Evolutionary conservation across 2,329 filamentous ascomycete genomes (phyloP), one percentile per base, ranked within the genome.

Genomic region (Parastagonospora nodorum): DNA sequence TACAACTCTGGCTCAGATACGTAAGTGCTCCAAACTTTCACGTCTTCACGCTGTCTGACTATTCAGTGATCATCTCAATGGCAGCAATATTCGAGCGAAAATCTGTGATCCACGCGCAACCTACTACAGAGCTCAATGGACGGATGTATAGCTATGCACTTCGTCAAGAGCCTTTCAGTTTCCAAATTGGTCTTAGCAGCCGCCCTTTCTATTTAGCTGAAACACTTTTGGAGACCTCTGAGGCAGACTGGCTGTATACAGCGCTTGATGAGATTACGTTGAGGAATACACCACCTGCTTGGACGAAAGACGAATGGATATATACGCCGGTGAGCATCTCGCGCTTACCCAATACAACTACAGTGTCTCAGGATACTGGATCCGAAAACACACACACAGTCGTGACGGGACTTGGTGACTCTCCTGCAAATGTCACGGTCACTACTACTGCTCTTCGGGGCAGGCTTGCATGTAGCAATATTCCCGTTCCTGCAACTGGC

Each of bases 51-150:
- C 3, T 24, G 19, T 24, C 19, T 24, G 19, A 24, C 19, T 24
- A 19, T 19, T 12, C 7, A 46, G 35, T 46, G 28, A 15, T 46
- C 28, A 40, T 50, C n/a, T 32, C 51, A 12, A 53, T 53, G 51
- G 43, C 51, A 9, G 51, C 46, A 5, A 15, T 53, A 5, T 49
- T 53, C 14, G 46, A 53, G 29, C 27, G 43, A 24, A 24, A 24
- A 24, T 24, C 19, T 24, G 19, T 24, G 19, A 24, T 24, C 19
- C 19, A 24, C 19, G 19, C 19, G 19, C 19, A 24, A 24, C 19
- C 19, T 24, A 24, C 19, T 5, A 24, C 19, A 24, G 19, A 24
- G 5, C 19, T 24, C 3, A 24, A 24, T 24, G 19, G 19, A 24
- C 19, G 19, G 19, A 24, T 24, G 19, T 24, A 12, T 19, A 12